Conservation (phyloP, 2,329 filamentous ascomycete species). For the Penicillium brasilianum region DNA sequence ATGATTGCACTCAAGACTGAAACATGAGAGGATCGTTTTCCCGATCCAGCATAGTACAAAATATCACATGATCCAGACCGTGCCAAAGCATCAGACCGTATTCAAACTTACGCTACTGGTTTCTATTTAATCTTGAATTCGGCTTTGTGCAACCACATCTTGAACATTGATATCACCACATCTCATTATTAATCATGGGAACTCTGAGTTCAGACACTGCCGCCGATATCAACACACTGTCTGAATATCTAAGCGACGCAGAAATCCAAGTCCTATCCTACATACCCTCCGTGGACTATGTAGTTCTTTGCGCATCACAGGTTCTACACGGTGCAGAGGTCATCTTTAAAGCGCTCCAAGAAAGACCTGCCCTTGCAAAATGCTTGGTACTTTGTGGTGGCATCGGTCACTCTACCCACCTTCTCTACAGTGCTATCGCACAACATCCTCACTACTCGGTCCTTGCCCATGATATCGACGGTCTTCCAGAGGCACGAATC, state of each 20-base stretch:
- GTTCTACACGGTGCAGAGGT: conserved; percentile 43
- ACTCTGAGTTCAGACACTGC: neutral
- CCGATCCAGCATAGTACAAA: neutral
- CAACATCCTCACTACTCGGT: conserved; percentile 36
- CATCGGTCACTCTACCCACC: conserved; percentile 52
- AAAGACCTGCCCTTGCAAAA: conserved; percentile 37
- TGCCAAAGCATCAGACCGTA: no score
- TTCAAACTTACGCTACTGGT: no score
- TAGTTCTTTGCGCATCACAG: conserved; percentile 50
- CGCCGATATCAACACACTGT: conserved; percentile 1
- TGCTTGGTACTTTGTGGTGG: conserved; percentile 52
- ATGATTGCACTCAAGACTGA: neutral
- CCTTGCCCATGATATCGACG: conserved; percentile 37
- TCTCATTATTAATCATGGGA: neutral
- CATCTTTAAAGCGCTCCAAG: conserved; percentile 42
- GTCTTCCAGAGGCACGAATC: conserved; percentile 48
- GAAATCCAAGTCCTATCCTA: conserved; percentile 15
- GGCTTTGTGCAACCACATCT: no score
- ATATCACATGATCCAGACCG: neutral
- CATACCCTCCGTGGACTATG: conserved; percentile 39
- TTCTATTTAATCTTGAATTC: no score
- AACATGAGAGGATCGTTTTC: neutral
- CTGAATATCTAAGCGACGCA: conserved; percentile 5
- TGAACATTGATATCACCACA: neutral
- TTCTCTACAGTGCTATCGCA: conserved; percentile 49